Evolutionary conservation across 164 flowering plant species (phyloP), one percentile per base, ranked within the genome.

Genomic region (Macadamia tetraphylla): DNA sequence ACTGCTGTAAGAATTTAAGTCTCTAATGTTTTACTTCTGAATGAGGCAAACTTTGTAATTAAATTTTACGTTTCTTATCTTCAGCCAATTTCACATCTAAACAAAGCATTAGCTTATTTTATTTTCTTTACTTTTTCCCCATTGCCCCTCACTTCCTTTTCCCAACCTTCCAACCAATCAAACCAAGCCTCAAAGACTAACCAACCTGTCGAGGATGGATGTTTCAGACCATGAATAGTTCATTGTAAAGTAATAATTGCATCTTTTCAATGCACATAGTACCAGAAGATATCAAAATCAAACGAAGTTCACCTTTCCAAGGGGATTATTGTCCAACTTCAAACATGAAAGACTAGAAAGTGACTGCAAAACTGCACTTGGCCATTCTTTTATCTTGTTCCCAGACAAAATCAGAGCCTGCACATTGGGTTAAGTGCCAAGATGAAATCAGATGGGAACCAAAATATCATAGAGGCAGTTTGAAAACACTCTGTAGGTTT

Each of bases 321-420:
- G 86, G 15, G 78, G 89, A 79, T 94, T 94, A 74, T 82, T 80
- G 79, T 92, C 96, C 77, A 92, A 77, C 84, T 89, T 92, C 83
- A 92, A 80, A 69, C 94, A 88, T 52, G 71, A 60, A 64, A 94
- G 94, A 71, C 78, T 85, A 42, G 82, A 71, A 60, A 94, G 88
- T 52, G 94, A 78, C 68, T 78, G 79, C 52, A 92, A 75, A 72
- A 90, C 75, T 73, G 79, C 81, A 58, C 83, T 76, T 61, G 97
- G 99, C 99, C 99, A 94, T 35, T 84, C 90, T 72, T 79, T 78
- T 58, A 94, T 82, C 81, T 87, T 89, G 79, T 94, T 94, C 73
- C 82, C 80, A 46, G 99, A 87, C 71, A 92, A 82, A 67, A 94
- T 77, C 73, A 92, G 72, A 72, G 78, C 80, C 97, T 90, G 96